These are phyloP conservation scores for Volvox reticuliferus DNA, from an alignment of 139 green algal genomes.

Conservation along the genomic window DNA sequence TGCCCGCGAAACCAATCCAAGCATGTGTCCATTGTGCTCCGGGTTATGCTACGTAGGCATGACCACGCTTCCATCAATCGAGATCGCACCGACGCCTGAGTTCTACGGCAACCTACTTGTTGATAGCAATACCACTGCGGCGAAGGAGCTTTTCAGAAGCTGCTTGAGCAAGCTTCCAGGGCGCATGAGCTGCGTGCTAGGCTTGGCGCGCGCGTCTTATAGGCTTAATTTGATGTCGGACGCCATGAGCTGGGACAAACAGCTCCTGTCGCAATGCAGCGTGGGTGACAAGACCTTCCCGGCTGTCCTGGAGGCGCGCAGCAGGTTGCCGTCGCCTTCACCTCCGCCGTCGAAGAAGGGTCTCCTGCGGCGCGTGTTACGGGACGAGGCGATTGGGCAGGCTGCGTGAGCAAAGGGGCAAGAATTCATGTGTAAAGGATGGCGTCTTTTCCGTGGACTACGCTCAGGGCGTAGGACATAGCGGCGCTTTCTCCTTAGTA, in stretches of 20 bases:
- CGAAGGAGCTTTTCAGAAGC: neutral
- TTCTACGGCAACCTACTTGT: slow-evolving; percentile 48
- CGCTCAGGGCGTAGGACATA: too few species aligned
- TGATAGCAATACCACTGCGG: neutral
- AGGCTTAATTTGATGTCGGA: neutral
- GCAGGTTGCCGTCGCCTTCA: neutral
- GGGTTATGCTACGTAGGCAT: neutral
- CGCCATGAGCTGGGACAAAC: neutral
- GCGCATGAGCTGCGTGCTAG: slow-evolving; percentile 47
- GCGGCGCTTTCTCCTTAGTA: too few species aligned
- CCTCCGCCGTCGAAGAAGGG: slow-evolving; percentile 28
- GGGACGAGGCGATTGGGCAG: neutral
- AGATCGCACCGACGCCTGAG: slow-evolving; percentile 47
- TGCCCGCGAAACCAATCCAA: too few species aligned
- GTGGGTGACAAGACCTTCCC: slow-evolving; percentile 32
- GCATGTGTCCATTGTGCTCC: too few species aligned
- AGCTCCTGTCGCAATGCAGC: slow-evolving; percentile 36
- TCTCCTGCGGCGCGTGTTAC: neutral
- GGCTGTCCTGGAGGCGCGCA: slow-evolving; percentile 6
- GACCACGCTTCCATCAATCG: slow-evolving; percentile 32
- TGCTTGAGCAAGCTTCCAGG: slow-evolving; percentile 40
- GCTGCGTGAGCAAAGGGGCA: too few species aligned
- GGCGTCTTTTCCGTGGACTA: too few species aligned
- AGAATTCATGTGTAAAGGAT: too few species aligned
- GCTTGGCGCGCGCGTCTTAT: slow-evolving; percentile 10